Conservation (phyloP, 495 filamentous ascomycete genomes). For the Penicillium alfredii region DNA sequence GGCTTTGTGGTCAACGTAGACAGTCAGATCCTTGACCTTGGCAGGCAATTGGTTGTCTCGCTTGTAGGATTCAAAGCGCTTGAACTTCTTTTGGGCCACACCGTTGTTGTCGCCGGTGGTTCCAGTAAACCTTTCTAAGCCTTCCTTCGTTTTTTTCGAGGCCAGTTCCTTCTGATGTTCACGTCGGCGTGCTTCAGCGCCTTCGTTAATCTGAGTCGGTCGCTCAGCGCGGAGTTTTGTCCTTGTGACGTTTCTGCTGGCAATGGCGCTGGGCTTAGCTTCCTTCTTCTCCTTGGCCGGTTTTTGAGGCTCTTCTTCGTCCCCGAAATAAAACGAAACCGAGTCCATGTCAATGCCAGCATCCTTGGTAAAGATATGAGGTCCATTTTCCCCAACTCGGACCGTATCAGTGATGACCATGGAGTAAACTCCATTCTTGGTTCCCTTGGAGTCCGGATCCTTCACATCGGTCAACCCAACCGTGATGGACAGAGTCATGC, state of each 20-base stretch:
- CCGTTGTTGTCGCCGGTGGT: conserved; percentile 81
- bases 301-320: conserved; percentile 66
- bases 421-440: conserved; percentile 80
- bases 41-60: conserved; percentile 89
- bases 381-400: conserved; percentile 69
- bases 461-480: conserved; percentile 83
- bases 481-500: conserved; percentile 90
- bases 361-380: conserved; percentile 83
- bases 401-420: conserved; percentile 90
- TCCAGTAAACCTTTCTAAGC: conserved; percentile 71
- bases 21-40: conserved; percentile 73
- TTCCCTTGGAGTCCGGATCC: conserved; percentile 75
- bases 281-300: conserved; percentile 70
- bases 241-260: conserved; percentile 86
- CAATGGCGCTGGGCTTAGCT: conserved; percentile 71
- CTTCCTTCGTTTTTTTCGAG: conserved; percentile 79
- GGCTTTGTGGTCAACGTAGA: conserved; percentile 86
- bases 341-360: conserved; percentile 85
- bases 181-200: conserved; percentile 77
- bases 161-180: conserved; percentile 93
- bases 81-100: conserved; percentile 92
- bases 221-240: conserved; percentile 90
- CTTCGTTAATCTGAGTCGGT: conserved; percentile 77
- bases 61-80: conserved; percentile 98
- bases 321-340: conserved; percentile 95